These are phyloP conservation scores for Lagerstroemia speciosa DNA, from an alignment of 345 rosid genomes.

Conservation along the genomic window DNA sequence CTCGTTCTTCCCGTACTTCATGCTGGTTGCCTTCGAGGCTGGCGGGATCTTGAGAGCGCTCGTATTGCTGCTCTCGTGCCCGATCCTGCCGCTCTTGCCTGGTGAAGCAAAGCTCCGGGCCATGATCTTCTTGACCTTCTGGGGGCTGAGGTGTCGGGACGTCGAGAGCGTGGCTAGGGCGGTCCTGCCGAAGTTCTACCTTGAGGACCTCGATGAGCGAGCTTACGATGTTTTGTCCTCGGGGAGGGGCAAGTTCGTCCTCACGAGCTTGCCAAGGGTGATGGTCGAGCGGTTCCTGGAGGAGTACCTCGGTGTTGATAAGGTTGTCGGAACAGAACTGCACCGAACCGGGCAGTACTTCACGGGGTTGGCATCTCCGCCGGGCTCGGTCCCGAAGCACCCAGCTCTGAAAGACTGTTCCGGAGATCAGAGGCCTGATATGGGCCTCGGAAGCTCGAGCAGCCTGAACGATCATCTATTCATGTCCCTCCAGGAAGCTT, in stretches of 20 bases:
- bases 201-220: constrained; percentile 57
- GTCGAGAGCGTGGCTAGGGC: constrained; percentile 60
- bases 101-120: constrained; percentile 39
- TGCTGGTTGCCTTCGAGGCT: constrained; percentile 90
- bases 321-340: constrained; percentile 70
- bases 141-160: constrained; percentile 49
- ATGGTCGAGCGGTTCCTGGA: constrained; percentile 68
- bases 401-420: constrained; percentile 51
- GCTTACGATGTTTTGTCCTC: constrained; percentile 46
- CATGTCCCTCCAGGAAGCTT: constrained; percentile 73
- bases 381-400: constrained; percentile 61
- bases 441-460: constrained; percentile 56
- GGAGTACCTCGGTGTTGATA: constrained; percentile 54
- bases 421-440: constrained; percentile 41
- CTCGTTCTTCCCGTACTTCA: constrained; percentile 82
- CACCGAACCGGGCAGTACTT: constrained; percentile 33
- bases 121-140: constrained; percentile 67
- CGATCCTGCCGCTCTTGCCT: constrained; percentile 48
- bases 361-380: constrained; percentile 54
- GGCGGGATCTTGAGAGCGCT: constrained; percentile 71
- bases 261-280: constrained; percentile 71
- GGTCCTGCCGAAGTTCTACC: constrained; percentile 85
- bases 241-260: constrained; percentile 34
- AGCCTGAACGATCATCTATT: constrained; percentile 43
- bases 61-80: constrained; percentile 42